Base-by-base conservation (phyloP, 1,139 yeast genomes). In the Sugiyamaella grinbergsii region DNA sequence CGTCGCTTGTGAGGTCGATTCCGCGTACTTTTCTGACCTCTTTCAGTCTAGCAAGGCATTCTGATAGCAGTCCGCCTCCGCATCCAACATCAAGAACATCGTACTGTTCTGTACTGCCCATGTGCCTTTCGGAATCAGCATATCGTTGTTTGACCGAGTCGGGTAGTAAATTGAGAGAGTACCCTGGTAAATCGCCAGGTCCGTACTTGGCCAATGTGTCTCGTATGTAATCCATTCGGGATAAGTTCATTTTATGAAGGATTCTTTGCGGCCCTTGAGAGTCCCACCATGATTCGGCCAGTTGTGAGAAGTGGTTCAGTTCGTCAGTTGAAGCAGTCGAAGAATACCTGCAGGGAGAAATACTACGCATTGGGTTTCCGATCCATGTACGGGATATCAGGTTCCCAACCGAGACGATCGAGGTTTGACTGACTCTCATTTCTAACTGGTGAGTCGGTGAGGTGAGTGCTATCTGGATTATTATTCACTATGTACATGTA, bases 231-330 rank as follows among this genome's bases (percentile, higher is more conserved):
- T 91, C 97, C 84, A 93, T 79, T 56, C 98, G 75, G 47, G 88
- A 75, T 49, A 88, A 72, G 66, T 93, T 94, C 98, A 93, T 93
- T 70, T 90, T 86, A 70, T 93, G 98, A 42, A 94, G 76, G 52
- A 93, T 87, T 34, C 98, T 73, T 65, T 93, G 98, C 2, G 97
- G 87, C 0, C 98, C 98, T 58, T 83, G 73, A 15, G 87, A 83
- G 63, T 94, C 96, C 98, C 99, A 93, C 99, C 98, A 93, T 20
- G 88, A 71, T 11, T 85, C 77, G 1, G 99, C 98, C 47, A 93
- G 73, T 31, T 83, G 80, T 60, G 87, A 83, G 70, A 93, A 93
- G 68, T 94, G 98, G 13, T 77, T 68, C 66, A 83, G 74, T 67
- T 93, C 98, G 34, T 75, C 76, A 6, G 67, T 54, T 11, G 63